Evolutionary conservation across 345 rosid species (phyloP).

Genomic region (Populus davidiana): DNA sequence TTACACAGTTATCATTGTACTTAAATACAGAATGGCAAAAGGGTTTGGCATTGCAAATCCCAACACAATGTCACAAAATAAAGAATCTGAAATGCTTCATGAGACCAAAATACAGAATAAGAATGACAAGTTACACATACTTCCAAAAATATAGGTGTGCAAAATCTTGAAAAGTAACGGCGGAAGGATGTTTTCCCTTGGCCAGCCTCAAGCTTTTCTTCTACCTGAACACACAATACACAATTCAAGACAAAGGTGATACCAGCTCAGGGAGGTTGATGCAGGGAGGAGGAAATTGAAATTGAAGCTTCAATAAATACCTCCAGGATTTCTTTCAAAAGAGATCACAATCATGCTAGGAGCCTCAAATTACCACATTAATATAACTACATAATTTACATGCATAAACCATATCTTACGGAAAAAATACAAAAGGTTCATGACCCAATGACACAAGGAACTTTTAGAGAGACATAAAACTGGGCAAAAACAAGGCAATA

Average conservation of each 20-base stretch:
- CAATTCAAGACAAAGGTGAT: background rate
- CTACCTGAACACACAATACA: constrained; percentile 52
- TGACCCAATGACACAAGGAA: background rate
- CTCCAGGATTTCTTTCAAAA: background rate
- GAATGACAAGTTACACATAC: constrained; percentile 31
- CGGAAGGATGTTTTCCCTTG: constrained; percentile 81
- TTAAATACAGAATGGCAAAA: background rate
- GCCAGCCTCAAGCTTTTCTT: constrained; percentile 90
- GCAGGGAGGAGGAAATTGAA: background rate
- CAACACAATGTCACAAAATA: background rate
- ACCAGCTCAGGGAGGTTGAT: background rate
- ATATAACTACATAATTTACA: background rate
- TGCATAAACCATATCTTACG: background rate
- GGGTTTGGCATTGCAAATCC: background rate
- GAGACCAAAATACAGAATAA: background rate
- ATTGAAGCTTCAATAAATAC: background rate
- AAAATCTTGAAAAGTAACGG: constrained; percentile 87
- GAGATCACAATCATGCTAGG: background rate
- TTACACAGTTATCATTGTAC: background rate
- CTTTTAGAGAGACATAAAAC: background rate
- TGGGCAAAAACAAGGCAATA: background rate
- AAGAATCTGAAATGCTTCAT: background rate
- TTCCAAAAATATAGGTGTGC: constrained; percentile 97
- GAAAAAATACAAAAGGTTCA: background rate
- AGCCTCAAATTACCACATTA: background rate